Conservation (phyloP, 495 filamentous ascomycete genomes). For the Penicillium cinerascens region DNA sequence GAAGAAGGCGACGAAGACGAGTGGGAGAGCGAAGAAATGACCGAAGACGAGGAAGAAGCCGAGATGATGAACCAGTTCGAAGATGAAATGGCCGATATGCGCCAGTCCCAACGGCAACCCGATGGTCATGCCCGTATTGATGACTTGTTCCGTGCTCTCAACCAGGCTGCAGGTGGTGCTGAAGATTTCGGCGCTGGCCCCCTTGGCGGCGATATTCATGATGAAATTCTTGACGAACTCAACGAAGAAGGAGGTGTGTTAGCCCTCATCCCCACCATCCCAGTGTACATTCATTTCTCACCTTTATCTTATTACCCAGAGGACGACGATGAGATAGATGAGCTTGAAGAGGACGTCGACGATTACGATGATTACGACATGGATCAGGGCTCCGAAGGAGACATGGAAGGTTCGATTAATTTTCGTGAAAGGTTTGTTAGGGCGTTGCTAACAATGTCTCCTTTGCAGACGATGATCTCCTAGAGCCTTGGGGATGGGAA, state of each 20-base stretch:
- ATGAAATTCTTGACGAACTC: slow-evolving; percentile 61
- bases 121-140: slow-evolving; percentile 54
- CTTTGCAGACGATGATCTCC: slow-evolving; percentile 45
- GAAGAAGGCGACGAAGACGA: slow-evolving; percentile 55
- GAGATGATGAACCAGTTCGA: slow-evolving; percentile 50
- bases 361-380: slow-evolving; percentile 41
- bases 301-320: slow-evolving; percentile 5
- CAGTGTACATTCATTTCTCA: not conserved
- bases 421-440: not conserved
- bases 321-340: slow-evolving; percentile 53
- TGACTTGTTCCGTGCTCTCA: slow-evolving; percentile 42
- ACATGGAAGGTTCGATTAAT: slow-evolving; percentile 36
- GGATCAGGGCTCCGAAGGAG: slow-evolving; percentile 43
- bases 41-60: slow-evolving; percentile 53
- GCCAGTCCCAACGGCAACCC: slow-evolving; percentile 58
- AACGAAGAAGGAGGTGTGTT: slow-evolving; percentile 68
- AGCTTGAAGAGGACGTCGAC: slow-evolving; percentile 48
- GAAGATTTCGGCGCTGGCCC: slow-evolving; percentile 36
- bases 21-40: slow-evolving; percentile 58
- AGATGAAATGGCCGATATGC: slow-evolving; percentile 56
- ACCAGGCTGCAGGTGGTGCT: slow-evolving; percentile 37
- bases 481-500: slow-evolving; percentile 56
- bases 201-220: slow-evolving; percentile 39
- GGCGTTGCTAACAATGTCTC: not conserved
- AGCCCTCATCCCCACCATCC: not conserved